Conservation (phyloP, 2,329 filamentous ascomycete genomes). For the Colletotrichum cuscutae region DNA sequence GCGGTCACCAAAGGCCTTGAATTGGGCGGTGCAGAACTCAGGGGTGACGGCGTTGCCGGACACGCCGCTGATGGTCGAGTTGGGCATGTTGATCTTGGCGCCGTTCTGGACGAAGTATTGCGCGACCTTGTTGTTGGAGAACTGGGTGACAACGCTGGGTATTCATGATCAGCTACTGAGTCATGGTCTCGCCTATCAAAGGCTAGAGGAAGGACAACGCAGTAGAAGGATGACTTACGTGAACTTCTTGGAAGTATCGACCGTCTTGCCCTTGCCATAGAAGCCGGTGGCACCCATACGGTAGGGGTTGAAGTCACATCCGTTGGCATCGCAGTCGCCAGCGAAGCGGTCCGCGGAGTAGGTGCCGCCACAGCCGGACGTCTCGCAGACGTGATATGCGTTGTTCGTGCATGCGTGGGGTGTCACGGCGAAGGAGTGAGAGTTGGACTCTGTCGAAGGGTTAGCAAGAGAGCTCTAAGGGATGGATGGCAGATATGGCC, state of each 20-base stretch:
- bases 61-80: conserved; percentile 43
- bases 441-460: conserved; percentile 56
- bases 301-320: conserved; percentile 74
- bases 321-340: conserved; percentile 71
- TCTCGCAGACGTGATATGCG: conserved; percentile 48
- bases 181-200: neutral
- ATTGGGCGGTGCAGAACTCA: conserved; percentile 66
- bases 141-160: conserved; percentile 69
- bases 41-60: conserved; percentile 61
- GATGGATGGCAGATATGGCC: neutral
- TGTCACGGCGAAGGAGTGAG: conserved; percentile 64
- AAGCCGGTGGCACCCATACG: conserved; percentile 69
- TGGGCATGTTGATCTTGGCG: conserved; percentile 59
- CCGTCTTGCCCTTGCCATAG: conserved; percentile 66
- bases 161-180: neutral
- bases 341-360: conserved; percentile 60
- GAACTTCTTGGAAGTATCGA: conserved; percentile 67
- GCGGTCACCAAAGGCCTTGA: conserved; percentile 63
- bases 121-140: conserved; percentile 59
- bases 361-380: conserved; percentile 57
- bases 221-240: conserved; percentile 44
- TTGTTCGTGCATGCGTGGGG: conserved; percentile 64
- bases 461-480: neutral
- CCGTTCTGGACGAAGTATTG: conserved; percentile 72
- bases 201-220: no score